Percentiles rank a stretch among this genome's conserved stretches.
Evolutionary conservation across 1,139 yeast species (phyloP).

Genomic region (Sugiyamaella castrensis): DNA sequence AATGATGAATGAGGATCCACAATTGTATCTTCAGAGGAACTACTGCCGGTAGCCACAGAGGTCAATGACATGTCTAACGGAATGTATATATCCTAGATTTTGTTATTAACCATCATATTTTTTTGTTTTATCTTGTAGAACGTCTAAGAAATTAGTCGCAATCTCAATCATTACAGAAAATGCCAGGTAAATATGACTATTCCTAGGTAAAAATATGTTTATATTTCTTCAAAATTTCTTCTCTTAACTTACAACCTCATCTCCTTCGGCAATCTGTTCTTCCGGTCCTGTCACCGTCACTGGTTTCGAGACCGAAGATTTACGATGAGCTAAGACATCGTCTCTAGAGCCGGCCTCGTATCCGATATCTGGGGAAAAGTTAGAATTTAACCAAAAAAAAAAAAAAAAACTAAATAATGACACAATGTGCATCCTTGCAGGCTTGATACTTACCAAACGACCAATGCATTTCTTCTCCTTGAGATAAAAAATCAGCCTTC

Average conservation of each 20-base stretch:
- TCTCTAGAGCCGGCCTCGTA: constrained; percentile 21
- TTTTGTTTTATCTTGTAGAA: neutral
- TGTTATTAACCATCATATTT: no score
- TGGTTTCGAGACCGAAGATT: constrained; percentile 5
- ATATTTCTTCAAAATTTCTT: neutral
- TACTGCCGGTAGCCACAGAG: constrained; percentile 11
- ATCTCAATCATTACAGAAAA: neutral
- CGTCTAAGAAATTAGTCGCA: no score
- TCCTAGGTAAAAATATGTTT: no score
- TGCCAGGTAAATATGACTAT: no score
- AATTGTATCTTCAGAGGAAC: constrained; percentile 8
- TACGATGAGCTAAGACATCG: constrained; percentile 22
- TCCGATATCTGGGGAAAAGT: constrained; percentile 17
- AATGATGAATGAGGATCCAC: constrained; percentile 39
- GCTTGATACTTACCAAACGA: constrained; percentile 50
- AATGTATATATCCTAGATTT: constrained; percentile 23
- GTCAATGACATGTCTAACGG: constrained; percentile 30
- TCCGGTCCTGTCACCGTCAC: constrained; percentile 8
- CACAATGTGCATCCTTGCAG: no score
- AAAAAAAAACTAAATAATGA: no score
- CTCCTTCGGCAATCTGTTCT: constrained; percentile 16
- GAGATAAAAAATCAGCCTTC: constrained; percentile 56
- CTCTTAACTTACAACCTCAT: constrained; percentile 25
- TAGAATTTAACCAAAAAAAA: no score
- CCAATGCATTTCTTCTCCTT: constrained; percentile 95